A percentile compares a stretch with the other conserved stretches of the same genome.
Evolutionary conservation across 2,329 filamentous ascomycete species (phyloP).

Genomic region (Gliomastix tumulicola): DNA sequence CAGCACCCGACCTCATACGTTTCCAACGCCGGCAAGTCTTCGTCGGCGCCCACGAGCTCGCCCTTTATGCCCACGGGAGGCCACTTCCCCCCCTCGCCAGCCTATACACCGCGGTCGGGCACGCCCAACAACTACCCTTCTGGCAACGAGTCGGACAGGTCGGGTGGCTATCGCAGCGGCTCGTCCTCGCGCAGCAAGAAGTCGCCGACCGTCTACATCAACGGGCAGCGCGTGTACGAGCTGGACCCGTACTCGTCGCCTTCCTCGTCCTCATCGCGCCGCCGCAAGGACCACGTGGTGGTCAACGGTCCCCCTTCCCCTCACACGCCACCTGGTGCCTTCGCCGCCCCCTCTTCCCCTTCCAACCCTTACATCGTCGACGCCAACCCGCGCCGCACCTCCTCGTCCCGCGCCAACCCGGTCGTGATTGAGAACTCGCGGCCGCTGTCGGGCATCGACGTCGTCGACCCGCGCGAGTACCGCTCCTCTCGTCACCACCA

Average conservation of each 20-base stretch:
- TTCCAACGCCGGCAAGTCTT: constrained; percentile 17
- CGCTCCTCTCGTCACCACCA: constrained; percentile 15
- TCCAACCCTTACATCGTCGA: too few species aligned
- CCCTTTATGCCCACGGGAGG: constrained; percentile 16
- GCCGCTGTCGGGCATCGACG: too few species aligned
- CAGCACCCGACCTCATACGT: constrained; percentile 31
- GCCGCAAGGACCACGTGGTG: too few species aligned
- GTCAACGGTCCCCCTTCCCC: too few species aligned
- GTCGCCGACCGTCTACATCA: constrained; percentile 26
- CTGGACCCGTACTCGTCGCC: too few species aligned
- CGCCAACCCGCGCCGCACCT: too few species aligned
- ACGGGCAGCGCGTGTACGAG: constrained; percentile 25
- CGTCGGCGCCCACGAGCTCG: constrained; percentile 17
- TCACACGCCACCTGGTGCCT: too few species aligned
- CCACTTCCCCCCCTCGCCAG: constrained; percentile 33
- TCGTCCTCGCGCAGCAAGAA: constrained; percentile 18
- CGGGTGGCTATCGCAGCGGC: constrained; percentile 16
- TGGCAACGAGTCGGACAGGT: constrained; percentile 27
- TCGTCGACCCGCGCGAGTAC: too few species aligned
- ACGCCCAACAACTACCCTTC: constrained; percentile 23
- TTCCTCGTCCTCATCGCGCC: too few species aligned
- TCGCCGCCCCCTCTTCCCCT: too few species aligned
- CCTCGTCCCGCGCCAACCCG: constrained; percentile 47
- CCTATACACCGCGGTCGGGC: constrained; percentile 20
- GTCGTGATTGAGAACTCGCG: constrained; percentile 55